Evolutionary conservation across 2,329 filamentous ascomycete species (phyloP).

Genomic region (Colletotrichum godetiae): DNA sequence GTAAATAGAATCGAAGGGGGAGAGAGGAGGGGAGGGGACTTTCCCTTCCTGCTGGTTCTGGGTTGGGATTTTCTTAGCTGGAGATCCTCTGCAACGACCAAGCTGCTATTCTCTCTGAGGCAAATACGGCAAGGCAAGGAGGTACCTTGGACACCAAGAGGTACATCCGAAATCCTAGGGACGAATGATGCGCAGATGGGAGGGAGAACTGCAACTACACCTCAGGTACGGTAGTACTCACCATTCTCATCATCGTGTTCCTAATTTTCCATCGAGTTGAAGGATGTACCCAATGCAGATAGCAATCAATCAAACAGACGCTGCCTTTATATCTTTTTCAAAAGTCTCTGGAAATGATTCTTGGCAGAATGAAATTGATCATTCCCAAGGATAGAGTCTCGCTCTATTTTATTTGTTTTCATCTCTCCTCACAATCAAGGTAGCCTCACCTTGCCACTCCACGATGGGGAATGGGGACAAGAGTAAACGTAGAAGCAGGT

Average conservation of each 20-base stretch:
- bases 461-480: neutral
- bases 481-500: neutral
- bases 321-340: neutral
- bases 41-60: neutral
- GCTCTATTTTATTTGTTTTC: neutral
- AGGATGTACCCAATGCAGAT: neutral
- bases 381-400: neutral
- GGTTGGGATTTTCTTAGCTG: slow-evolving; percentile 9
- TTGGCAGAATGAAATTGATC: neutral
- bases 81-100: slow-evolving; percentile 30
- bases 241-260: neutral
- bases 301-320: neutral
- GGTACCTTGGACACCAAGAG: neutral
- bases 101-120: neutral
- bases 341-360: neutral
- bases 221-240: neutral
- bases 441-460: neutral
- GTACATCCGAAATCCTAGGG: no score
- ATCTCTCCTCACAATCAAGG: neutral
- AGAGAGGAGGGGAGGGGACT: slow-evolving; percentile 13
- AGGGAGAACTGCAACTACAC: no score
- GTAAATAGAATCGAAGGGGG: neutral
- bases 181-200: no score
- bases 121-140: neutral
- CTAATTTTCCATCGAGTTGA: neutral